These are phyloP conservation scores for Entophlyctis helioformis DNA, from an alignment of 192 early-diverging fungal species.

Conservation along the genomic window DNA sequence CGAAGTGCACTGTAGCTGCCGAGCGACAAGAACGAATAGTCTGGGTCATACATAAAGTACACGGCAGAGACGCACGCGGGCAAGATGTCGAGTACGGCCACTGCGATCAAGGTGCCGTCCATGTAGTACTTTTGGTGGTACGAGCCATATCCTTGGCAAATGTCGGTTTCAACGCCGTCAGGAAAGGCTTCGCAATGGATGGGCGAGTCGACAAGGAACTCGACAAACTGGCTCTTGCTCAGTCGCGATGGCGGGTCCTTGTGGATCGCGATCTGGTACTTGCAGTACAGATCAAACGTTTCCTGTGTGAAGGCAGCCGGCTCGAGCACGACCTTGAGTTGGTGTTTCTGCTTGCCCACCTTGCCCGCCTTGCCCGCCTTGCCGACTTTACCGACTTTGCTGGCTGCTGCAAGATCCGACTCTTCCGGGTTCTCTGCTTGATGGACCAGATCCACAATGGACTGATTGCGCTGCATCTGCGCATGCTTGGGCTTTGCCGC, in stretches of 20 bases:
- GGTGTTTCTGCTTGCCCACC: too few relatives aligned
- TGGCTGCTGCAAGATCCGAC: too few relatives aligned
- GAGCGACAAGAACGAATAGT: slow-evolving; percentile 57
- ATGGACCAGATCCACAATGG: too few relatives aligned
- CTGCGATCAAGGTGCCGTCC: slow-evolving; percentile 67
- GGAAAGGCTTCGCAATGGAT: slow-evolving; percentile 11
- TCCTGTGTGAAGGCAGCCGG: slow-evolving; percentile 57
- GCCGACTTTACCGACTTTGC: too few relatives aligned
- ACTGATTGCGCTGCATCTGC: too few relatives aligned
- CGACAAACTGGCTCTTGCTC: slow-evolving; percentile 30
- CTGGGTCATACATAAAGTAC: slow-evolving; percentile 91
- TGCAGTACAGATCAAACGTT: slow-evolving; percentile 62
- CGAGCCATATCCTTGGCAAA: slow-evolving; percentile 55
- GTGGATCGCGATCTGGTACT: slow-evolving; percentile 79
- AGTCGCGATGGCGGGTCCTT: slow-evolving; percentile 47
- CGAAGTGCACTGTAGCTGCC: slow-evolving; percentile 80
- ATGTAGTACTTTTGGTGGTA: slow-evolving; percentile 91
- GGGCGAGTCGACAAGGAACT: slow-evolving; percentile 55
- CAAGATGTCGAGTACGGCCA: slow-evolving; percentile 87
- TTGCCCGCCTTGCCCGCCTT: too few relatives aligned
- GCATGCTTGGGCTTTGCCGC: too few relatives aligned
- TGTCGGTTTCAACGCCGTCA: too few relatives aligned
- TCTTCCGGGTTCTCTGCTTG: too few relatives aligned
- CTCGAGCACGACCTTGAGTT: slow-evolving; percentile 47
- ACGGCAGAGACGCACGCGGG: slow-evolving; percentile 83